phyloP scores from a whole-genome alignment of 257 asterid species.

The Nicotiana sylvestris region DNA sequence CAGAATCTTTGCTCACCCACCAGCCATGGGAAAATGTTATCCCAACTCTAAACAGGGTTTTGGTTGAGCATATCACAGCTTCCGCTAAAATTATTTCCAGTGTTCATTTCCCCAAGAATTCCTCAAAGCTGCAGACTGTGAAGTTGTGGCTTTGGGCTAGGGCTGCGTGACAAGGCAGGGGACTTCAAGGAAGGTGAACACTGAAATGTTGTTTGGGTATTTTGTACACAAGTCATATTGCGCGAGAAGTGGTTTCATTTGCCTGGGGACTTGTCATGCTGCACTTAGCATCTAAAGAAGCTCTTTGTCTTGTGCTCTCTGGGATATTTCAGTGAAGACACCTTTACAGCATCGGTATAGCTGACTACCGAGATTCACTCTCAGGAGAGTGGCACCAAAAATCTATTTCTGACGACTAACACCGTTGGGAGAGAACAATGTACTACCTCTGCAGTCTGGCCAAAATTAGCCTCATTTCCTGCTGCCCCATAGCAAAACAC shows the following conservation, averaged over 20 bases:
- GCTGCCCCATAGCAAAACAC: neutral
- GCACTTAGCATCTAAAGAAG: neutral
- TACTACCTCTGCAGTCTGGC: neutral
- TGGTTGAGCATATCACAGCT: neutral
- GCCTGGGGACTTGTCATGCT: neutral
- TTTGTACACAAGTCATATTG: neutral
- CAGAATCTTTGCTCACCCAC: neutral
- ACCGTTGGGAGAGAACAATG: neutral
- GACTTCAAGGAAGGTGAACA: neutral
- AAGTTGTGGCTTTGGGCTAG: neutral
- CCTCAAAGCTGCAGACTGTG: neutral
- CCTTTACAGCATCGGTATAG: neutral
- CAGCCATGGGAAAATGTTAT: neutral
- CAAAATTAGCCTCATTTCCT: neutral
- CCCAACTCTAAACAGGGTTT: neutral
- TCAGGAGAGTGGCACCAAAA: neutral
- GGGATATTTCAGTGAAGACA: neutral
- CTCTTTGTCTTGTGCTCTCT: neutral
- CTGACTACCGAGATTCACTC: neutral
- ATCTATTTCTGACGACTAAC: neutral
- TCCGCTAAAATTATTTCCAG: neutral
- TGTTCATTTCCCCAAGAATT: neutral
- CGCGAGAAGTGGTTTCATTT: neutral
- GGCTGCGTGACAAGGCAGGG: neutral
- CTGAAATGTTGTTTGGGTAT: neutral